Evolutionary conservation across 805 yeast genomes (phyloP).

Genomic region (Blastobotrys parvus): DNA sequence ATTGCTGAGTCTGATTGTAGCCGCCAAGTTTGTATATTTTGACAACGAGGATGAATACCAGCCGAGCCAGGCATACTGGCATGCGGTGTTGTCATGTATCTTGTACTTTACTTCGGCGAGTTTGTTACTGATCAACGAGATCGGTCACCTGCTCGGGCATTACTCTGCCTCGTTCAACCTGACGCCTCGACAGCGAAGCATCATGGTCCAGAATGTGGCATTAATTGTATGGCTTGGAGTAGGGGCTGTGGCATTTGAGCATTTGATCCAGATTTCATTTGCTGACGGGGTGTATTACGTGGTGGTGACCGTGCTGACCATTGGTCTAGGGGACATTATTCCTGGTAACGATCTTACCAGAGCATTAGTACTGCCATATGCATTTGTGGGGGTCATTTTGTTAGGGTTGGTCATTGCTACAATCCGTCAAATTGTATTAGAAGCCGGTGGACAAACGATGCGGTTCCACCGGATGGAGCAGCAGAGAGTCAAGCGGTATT

Average conservation of each 20-base stretch:
- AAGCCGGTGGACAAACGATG: constrained; percentile 54
- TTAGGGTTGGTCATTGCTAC: constrained; percentile 68
- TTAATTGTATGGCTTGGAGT: constrained; percentile 61
- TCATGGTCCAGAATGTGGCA: constrained; percentile 63
- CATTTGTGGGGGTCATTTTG: constrained; percentile 60
- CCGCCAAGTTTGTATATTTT: constrained; percentile 30
- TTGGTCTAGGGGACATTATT: constrained; percentile 71
- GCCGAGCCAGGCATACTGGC: constrained; percentile 66
- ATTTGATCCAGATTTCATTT: constrained; percentile 39
- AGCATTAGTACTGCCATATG: constrained; percentile 52
- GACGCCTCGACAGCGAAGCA: constrained; percentile 55
- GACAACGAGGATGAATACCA: constrained; percentile 16
- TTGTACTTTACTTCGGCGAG: constrained; percentile 52
- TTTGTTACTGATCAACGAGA: constrained; percentile 46
- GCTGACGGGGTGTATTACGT: constrained; percentile 69
- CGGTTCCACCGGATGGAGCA: constrained; percentile 59
- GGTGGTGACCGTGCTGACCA: constrained; percentile 63
- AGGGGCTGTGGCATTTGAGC: constrained; percentile 56
- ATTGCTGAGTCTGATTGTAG: constrained; percentile 41
- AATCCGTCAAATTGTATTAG: constrained; percentile 54
- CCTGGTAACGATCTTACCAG: constrained; percentile 48
- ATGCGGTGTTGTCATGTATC: constrained; percentile 56
- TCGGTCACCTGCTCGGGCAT: constrained; percentile 49
- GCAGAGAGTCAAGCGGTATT: constrained; percentile 33
- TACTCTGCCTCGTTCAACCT: constrained; percentile 69